Evolutionary conservation across 352 stramenopile genomes (phyloP).

Genomic region (Phytophthora capsici): DNA sequence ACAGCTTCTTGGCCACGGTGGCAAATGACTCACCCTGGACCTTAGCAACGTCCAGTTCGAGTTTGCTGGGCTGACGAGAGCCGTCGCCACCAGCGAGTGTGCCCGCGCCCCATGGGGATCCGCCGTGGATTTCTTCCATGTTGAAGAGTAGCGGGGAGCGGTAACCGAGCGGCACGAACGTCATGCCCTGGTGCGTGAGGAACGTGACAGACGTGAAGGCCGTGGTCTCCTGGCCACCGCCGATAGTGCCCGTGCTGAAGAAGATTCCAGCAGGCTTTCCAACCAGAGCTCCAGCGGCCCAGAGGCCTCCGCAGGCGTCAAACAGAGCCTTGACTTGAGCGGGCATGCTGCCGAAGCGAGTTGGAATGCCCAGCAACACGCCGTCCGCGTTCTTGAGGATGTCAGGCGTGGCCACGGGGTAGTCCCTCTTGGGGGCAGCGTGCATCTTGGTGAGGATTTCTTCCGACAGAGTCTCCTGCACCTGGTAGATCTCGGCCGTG

Average conservation of each 20-base stretch:
- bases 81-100: slow-evolving; percentile 85
- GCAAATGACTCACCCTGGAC: slow-evolving; percentile 89
- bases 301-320: slow-evolving; percentile 87
- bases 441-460: slow-evolving; percentile 88
- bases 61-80: slow-evolving; percentile 74
- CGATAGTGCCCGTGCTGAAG: slow-evolving; percentile 79
- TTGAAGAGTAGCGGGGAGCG: slow-evolving; percentile 69
- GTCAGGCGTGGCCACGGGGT: slow-evolving; percentile 66
- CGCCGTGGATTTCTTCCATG: slow-evolving; percentile 83
- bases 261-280: slow-evolving; percentile 92
- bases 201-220: slow-evolving; percentile 85
- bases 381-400: slow-evolving; percentile 80
- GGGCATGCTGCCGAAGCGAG: slow-evolving; percentile 78
- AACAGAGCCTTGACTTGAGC: slow-evolving; percentile 93
- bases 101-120: slow-evolving; percentile 82
- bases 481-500: slow-evolving; percentile 72
- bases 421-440: slow-evolving; percentile 74
- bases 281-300: slow-evolving; percentile 78
- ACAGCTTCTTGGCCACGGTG: slow-evolving; percentile 81
- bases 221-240: slow-evolving; percentile 92
- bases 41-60: slow-evolving; percentile 83
- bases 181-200: slow-evolving; percentile 90
- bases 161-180: slow-evolving; percentile 91
- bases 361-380: slow-evolving; percentile 88
- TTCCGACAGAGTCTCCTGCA: slow-evolving; percentile 81